These are phyloP conservation scores for Daldinia bambusicola DNA, from an alignment of 495 filamentous ascomycete genomes.

Conservation along the genomic window DNA sequence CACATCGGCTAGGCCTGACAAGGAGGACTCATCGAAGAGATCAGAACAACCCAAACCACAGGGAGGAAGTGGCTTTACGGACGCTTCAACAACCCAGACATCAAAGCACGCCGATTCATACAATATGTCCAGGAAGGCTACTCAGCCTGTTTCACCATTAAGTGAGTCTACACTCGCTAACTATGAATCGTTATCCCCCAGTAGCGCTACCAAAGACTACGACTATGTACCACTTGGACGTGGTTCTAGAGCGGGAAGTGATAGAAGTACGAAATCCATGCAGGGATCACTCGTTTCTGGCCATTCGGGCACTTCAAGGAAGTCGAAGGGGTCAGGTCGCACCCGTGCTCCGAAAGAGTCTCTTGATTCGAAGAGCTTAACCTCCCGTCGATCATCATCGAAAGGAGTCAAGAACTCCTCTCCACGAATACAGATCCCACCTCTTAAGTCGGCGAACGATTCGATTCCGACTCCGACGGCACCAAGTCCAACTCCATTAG, in stretches of 20 bases:
- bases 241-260: slow-evolving; percentile 15
- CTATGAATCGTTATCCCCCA: slow-evolving; percentile 7
- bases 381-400: slow-evolving; percentile 6
- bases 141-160: slow-evolving; percentile 12
- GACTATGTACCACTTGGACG: slow-evolving; percentile 17
- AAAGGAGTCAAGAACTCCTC: slow-evolving; percentile 7
- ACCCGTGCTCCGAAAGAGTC: slow-evolving; percentile 2
- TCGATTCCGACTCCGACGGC: slow-evolving; percentile 13
- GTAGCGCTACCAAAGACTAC: slow-evolving; percentile 4
- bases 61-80: neutral
- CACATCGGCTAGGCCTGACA: neutral
- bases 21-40: neutral
- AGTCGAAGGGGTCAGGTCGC: slow-evolving; percentile 10
- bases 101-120: neutral
- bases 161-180: slow-evolving; percentile 13
- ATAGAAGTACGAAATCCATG: slow-evolving; percentile 12
- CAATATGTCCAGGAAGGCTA: neutral
- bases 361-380: neutral
- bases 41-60: neutral
- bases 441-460: slow-evolving; percentile 1
- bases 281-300: slow-evolving; percentile 12
- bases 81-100: neutral
- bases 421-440: slow-evolving; percentile 10
- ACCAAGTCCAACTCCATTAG: slow-evolving; percentile 14
- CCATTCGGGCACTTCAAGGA: slow-evolving; percentile 9